Conservation (phyloP, 139 green algal species). For the Dunaliella primolecta region DNA sequence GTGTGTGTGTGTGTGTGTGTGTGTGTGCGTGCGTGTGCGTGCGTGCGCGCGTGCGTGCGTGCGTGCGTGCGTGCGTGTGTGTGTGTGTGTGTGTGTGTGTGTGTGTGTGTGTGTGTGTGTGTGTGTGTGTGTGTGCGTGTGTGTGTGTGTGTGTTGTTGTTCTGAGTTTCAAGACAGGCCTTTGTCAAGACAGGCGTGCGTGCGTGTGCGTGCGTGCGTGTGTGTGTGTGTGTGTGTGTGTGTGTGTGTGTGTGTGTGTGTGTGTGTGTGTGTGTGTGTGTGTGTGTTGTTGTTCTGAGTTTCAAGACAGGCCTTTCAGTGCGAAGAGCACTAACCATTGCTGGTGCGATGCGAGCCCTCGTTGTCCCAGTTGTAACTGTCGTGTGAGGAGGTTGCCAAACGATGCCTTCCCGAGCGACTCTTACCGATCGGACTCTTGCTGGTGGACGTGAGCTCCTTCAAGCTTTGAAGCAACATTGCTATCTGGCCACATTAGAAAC, state of each 20-base stretch:
- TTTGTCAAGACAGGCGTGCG: not conserved
- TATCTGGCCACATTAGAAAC: too few relatives aligned
- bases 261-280: not conserved
- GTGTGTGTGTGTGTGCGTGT: not conserved
- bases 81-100: not conserved
- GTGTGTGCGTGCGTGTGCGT: not conserved
- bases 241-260: not conserved
- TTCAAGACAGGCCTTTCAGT: not conserved
- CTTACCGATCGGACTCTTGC: too few relatives aligned
- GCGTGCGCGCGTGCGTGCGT: not conserved
- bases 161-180: not conserved
- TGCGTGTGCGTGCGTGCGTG: not conserved
- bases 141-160: not conserved
- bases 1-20: not conserved
- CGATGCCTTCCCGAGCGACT: too few relatives aligned
- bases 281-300: not conserved
- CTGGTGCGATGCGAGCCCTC: too few relatives aligned
- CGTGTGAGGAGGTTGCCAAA: too few relatives aligned
- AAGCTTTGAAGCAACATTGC: too few relatives aligned
- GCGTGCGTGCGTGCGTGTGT: not conserved
- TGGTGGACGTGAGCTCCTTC: too few relatives aligned
- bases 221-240: not conserved
- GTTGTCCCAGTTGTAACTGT: too few relatives aligned
- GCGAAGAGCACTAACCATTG: not conserved
- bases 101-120: not conserved